Evolutionary conservation across 2,329 filamentous ascomycete genomes (phyloP), one percentile per base, ranked within the genome.

Genomic region (Aureobasidium sp.): DNA sequence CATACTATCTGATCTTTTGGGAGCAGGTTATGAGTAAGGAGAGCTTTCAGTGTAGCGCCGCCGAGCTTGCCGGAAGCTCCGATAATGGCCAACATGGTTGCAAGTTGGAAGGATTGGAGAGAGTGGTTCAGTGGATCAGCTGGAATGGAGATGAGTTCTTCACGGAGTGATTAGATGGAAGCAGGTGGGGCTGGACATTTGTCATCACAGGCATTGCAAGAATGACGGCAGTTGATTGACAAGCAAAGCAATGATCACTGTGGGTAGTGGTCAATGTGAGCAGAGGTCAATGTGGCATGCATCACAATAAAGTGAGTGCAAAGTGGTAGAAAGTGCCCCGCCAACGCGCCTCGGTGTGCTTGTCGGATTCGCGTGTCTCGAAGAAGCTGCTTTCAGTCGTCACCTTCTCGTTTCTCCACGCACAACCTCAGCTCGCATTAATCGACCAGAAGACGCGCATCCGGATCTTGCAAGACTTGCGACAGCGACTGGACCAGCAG

Each of bases 21-120:
- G 47, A 77, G 65, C 31, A 79, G 72, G 5, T 73, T 69, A 66
- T 77, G 70, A 7, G 74, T 67, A n/a, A 79, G 71, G 25, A 79
- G 71, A 41, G 76, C 71, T 29, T 67, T 67, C 27, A 80, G 70
- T 20, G 78, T 77, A 12, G 76, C 76, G 47, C 72, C 72, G 62
- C 77, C 77, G 9, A 80, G 71, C 64, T 79, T 79, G 56, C 78
- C 78, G 17, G 76, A 77, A 56, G 77, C 75, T 55, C 76, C 76
- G 51, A 75, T 75, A 58, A 80, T 74, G 25, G 74, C 75, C 52
- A 78, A 66, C 60, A 67, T 69, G 55, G 34, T 64, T 42, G 45
- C 51, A 39, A 60, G 44, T 31, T 2, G 17, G 25, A 17, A 31
- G n/a, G 14, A 31, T 27, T 61, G 41, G 25, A 27, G 17, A 44